Conservation (phyloP, 306 rosid genomes). For the Parietaria judaica region DNA sequence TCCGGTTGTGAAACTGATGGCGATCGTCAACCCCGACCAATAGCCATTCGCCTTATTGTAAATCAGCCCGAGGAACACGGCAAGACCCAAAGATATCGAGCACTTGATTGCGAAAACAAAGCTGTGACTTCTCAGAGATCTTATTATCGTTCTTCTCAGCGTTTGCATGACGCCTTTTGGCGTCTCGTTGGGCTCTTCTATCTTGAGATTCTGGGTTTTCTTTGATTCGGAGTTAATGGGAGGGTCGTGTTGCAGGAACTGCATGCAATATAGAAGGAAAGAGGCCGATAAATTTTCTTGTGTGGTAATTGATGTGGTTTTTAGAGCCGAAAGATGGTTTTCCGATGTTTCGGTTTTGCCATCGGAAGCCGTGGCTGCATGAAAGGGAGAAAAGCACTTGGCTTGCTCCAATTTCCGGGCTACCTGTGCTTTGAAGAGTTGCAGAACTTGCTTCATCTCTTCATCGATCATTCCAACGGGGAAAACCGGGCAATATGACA, state of each 20-base stretch:
- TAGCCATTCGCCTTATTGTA: conserved; percentile 49
- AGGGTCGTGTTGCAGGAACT: conserved; percentile 35
- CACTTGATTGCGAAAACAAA: conserved; percentile 60
- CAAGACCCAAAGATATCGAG: conserved; percentile 58
- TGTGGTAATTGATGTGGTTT: conserved; percentile 23
- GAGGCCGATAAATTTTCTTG: conserved; percentile 34
- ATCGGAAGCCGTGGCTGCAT: conserved; percentile 35
- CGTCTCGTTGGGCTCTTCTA: neutral
- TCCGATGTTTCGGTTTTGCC: conserved; percentile 17
- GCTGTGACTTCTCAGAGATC: conserved; percentile 34
- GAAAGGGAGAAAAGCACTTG: conserved; percentile 25
- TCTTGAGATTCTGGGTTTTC: conserved; percentile 11
- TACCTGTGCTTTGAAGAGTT: conserved; percentile 24
- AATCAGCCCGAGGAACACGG: conserved; percentile 53
- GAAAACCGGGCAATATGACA: conserved; percentile 32
- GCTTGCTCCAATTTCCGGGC: conserved; percentile 33
- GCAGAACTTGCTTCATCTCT: conserved; percentile 33
- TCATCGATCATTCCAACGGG: conserved; percentile 37
- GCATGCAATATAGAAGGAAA: conserved; percentile 58
- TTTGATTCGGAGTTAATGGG: conserved; percentile 19
- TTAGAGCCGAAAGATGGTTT: conserved; percentile 8
- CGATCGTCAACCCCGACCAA: conserved; percentile 73
- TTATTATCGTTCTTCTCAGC: conserved; percentile 24
- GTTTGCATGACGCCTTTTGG: conserved; percentile 10
- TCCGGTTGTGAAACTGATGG: conserved; percentile 47